Conservation (phyloP, 805 yeast species). For the Yarrowia sp. region DNA sequence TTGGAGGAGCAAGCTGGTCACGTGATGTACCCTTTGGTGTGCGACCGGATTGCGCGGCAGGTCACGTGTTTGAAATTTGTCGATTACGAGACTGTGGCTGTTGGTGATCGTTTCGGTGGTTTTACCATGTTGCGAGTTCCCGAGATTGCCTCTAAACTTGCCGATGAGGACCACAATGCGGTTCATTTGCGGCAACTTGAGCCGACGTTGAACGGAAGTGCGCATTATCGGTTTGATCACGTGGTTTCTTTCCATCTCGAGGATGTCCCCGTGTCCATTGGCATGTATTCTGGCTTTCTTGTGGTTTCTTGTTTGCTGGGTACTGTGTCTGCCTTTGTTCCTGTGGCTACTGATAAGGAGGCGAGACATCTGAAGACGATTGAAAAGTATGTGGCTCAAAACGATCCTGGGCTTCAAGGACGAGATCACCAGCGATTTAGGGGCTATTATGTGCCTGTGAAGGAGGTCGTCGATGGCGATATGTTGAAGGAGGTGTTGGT, state of each 20-base stretch:
- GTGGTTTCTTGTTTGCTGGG: constrained; percentile 80
- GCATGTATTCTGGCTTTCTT: constrained; percentile 55
- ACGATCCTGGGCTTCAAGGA: constrained; percentile 57
- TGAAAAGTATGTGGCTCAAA: constrained; percentile 53
- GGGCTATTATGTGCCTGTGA: constrained; percentile 81
- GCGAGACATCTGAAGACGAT: constrained; percentile 63
- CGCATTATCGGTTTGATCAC: constrained; percentile 54
- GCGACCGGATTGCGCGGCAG: constrained; percentile 72
- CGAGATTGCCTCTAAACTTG: constrained; percentile 55
- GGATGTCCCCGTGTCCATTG: constrained; percentile 73
- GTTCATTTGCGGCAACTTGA: constrained; percentile 47
- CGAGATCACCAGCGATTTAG: constrained; percentile 73
- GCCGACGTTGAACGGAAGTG: neutral
- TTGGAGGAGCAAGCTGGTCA: constrained; percentile 54
- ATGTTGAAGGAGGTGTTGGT: constrained; percentile 6
- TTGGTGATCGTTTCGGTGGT: constrained; percentile 90
- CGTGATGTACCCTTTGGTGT: constrained; percentile 66
- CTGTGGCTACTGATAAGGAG: constrained; percentile 69
- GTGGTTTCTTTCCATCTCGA: constrained; percentile 67
- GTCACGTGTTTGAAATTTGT: constrained; percentile 65
- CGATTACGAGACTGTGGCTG: constrained; percentile 77
- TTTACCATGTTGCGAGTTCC: constrained; percentile 71
- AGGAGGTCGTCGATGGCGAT: constrained; percentile 87
- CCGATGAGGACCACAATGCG: constrained; percentile 61
- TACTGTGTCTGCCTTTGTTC: constrained; percentile 73